These are phyloP conservation scores for Calamus simplicifolius DNA, from an alignment of 176 grass and related monocot species.

Conservation along the genomic window DNA sequence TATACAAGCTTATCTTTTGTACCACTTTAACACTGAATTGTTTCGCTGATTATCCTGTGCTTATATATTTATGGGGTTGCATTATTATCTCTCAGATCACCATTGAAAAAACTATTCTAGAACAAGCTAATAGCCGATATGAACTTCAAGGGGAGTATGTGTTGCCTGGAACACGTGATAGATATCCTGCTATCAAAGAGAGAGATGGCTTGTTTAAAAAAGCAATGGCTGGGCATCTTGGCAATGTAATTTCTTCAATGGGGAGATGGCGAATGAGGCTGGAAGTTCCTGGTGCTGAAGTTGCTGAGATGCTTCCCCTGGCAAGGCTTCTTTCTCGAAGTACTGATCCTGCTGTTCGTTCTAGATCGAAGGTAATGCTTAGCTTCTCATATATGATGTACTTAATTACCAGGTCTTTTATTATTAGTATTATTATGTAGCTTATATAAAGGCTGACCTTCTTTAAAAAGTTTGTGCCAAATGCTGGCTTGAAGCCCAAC, in stretches of 20 bases:
- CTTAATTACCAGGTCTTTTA: no score
- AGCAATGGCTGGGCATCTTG: slow-evolving; percentile 93
- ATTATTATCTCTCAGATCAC: slow-evolving; percentile 66
- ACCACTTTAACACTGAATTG: no score
- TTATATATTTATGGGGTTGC: slow-evolving; percentile 11
- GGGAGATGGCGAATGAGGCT: slow-evolving; percentile 94
- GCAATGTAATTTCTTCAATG: slow-evolving; percentile 91
- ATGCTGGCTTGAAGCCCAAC: no score
- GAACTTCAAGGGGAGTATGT: slow-evolving; percentile 99
- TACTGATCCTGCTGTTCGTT: slow-evolving; percentile 88
- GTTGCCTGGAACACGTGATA: slow-evolving; percentile 82
- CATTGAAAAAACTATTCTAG: slow-evolving; percentile 84
- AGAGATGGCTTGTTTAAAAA: slow-evolving; percentile 66
- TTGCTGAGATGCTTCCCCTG: slow-evolving; percentile 98
- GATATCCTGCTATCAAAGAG: slow-evolving; percentile 50
- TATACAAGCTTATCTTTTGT: no score
- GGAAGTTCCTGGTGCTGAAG: slow-evolving; percentile 92
- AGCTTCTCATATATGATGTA: not conserved
- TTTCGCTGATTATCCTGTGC: no score
- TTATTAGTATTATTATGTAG: no score
- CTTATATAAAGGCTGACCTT: no score
- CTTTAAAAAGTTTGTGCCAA: no score
- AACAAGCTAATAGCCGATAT: slow-evolving; percentile 90
- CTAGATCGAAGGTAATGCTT: slow-evolving; percentile 70
- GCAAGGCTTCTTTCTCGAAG: slow-evolving; percentile 94